Conservation (phyloP, 1,284 basidiomycete genomes). For the Waitea zeae region DNA sequence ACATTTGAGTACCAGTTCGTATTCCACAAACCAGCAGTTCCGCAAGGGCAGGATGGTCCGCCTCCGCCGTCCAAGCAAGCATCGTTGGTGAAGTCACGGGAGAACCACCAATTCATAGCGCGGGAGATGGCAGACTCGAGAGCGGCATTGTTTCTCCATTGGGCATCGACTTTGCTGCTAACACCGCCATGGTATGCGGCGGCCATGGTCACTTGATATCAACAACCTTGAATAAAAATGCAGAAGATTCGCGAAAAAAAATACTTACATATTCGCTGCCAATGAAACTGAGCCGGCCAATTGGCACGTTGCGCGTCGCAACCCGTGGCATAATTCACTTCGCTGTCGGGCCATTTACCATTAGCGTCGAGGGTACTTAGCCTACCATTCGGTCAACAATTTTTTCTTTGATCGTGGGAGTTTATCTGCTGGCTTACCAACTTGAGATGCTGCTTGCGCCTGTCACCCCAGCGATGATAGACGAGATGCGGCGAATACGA, state of each 20-base stretch:
- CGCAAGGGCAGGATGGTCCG: constrained; percentile 28
- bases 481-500: no score
- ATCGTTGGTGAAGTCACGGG: constrained; percentile 32
- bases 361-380: no score
- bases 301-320: constrained; percentile 41
- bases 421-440: no score
- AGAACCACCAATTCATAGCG: constrained; percentile 51
- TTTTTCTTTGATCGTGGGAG: no score
- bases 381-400: no score
- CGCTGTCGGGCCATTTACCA: constrained; percentile 24
- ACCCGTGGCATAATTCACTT: constrained; percentile 39
- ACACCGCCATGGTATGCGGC: constrained; percentile 38
- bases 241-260: no score
- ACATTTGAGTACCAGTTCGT: constrained; percentile 58
- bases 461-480: no score
- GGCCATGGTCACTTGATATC: constrained; percentile 21
- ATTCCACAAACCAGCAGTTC: constrained; percentile 42
- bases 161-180: no score
- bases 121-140: constrained; percentile 23
- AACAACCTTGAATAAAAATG: no score
- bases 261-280: constrained; percentile 40
- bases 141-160: no score
- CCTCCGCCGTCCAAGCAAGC: constrained; percentile 39
- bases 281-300: constrained; percentile 50
- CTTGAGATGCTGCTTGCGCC: no score